Conservation (phyloP, 1,139 yeast species). For the Protomyces gravidus region DNA sequence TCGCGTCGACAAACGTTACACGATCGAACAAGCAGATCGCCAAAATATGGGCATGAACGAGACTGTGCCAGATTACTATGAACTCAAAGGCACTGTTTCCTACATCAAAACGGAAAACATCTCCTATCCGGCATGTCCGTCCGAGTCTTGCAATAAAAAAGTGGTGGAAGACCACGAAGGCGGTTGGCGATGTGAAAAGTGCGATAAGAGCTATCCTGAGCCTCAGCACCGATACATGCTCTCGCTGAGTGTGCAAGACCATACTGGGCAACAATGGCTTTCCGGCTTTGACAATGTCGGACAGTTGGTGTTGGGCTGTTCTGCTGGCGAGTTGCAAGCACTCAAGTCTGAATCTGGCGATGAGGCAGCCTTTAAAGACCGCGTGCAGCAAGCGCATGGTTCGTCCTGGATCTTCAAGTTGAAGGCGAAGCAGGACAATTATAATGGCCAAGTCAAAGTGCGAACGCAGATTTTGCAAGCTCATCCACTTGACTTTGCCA, state of each 20-base stretch:
- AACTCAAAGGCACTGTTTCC: slow-evolving; percentile 66
- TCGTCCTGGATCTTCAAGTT: slow-evolving; percentile 69
- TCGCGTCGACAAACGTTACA: slow-evolving; percentile 43
- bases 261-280: slow-evolving; percentile 79
- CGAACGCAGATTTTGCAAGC: slow-evolving; percentile 47
- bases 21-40: slow-evolving; percentile 62
- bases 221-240: slow-evolving; percentile 79
- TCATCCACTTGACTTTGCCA: slow-evolving; percentile 12
- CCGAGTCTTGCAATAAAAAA: slow-evolving; percentile 72
- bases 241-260: slow-evolving; percentile 67
- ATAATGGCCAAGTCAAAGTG: slow-evolving; percentile 71
- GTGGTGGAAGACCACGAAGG: slow-evolving; percentile 56
- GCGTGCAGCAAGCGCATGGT: slow-evolving; percentile 55
- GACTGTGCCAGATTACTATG: slow-evolving; percentile 74
- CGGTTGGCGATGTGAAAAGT: slow-evolving; percentile 93
- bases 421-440: slow-evolving; percentile 77
- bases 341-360: slow-evolving; percentile 39
- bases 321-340: slow-evolving; percentile 58
- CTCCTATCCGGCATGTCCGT: slow-evolving; percentile 84
- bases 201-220: slow-evolving; percentile 61
- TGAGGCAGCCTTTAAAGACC: slow-evolving; percentile 48
- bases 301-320: slow-evolving; percentile 56
- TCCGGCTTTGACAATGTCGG: slow-evolving; percentile 87
- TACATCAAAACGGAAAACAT: slow-evolving; percentile 69
- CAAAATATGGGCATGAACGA: slow-evolving; percentile 64